Evolutionary conservation across 2,329 filamentous ascomycete species (phyloP).

Genomic region (Aspergillus awamori): DNA sequence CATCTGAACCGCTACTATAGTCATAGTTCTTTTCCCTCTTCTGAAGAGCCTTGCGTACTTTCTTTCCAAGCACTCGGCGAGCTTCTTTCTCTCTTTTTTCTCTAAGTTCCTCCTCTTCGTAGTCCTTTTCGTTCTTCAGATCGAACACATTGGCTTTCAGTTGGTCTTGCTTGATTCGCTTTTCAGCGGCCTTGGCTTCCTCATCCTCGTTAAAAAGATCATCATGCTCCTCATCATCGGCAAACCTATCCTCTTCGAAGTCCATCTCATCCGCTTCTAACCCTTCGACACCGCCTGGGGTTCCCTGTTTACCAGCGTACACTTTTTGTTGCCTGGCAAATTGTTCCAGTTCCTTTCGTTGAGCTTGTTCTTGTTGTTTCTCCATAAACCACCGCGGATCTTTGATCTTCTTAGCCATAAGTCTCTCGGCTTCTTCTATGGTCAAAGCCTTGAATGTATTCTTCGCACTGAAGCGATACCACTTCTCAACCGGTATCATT

Average conservation of each 20-base stretch:
- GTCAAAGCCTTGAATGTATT: slow-evolving; percentile 72
- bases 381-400: slow-evolving; percentile 80
- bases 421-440: slow-evolving; percentile 81
- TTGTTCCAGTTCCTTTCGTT: slow-evolving; percentile 63
- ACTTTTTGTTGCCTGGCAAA: slow-evolving; percentile 53
- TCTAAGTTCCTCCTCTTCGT: slow-evolving; percentile 68
- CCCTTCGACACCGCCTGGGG: slow-evolving; percentile 50
- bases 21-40: slow-evolving; percentile 85
- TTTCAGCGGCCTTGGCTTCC: slow-evolving; percentile 71
- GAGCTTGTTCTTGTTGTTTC: slow-evolving; percentile 54
- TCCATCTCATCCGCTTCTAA: slow-evolving; percentile 68
- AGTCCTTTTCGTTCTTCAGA: slow-evolving; percentile 69
- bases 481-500: slow-evolving; percentile 92
- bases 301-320: slow-evolving; percentile 49
- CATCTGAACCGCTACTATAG: slow-evolving; percentile 72
- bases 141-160: slow-evolving; percentile 88
- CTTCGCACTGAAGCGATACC: slow-evolving; percentile 68
- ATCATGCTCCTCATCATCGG: slow-evolving; percentile 82
- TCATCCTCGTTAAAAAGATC: slow-evolving; percentile 82
- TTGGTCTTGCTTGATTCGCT: slow-evolving; percentile 76
- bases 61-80: slow-evolving; percentile 72
- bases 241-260: slow-evolving; percentile 74
- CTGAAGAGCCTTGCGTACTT: slow-evolving; percentile 76
- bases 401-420: slow-evolving; percentile 77
- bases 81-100: slow-evolving; percentile 67